phyloP scores from a whole-genome alignment of 805 yeast species.

The Teunomyces kruisii region DNA sequence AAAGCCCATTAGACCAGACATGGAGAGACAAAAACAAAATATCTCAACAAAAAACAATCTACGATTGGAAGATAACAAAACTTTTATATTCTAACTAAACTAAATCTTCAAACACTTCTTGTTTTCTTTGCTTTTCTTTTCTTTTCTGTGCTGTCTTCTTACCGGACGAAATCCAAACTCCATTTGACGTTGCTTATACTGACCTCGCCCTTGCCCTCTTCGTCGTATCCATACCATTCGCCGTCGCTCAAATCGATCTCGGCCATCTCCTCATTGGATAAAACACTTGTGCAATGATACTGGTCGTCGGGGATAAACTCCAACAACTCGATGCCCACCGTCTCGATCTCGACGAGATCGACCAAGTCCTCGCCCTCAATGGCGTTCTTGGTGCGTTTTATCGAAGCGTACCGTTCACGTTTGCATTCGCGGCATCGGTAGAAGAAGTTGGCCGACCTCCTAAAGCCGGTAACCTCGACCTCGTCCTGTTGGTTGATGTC shows the following conservation, averaged over 20 bases:
- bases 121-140: too few relatives aligned
- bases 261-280: background rate
- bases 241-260: conserved; percentile 8
- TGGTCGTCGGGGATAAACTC: conserved; percentile 9
- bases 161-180: conserved; percentile 2
- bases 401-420: conserved; percentile 5
- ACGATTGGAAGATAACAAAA: too few relatives aligned
- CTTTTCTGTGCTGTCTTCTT: too few relatives aligned
- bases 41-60: too few relatives aligned
- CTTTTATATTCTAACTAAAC: background rate
- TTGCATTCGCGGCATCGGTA: conserved; percentile 9
- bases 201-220: conserved; percentile 2
- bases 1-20: too few relatives aligned
- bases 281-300: background rate
- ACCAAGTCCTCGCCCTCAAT: background rate
- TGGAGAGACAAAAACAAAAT: too few relatives aligned
- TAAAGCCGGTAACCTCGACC: conserved; percentile 3
- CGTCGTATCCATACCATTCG: conserved; percentile 3
- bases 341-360: conserved; percentile 3
- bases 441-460: conserved; percentile 4
- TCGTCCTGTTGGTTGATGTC: conserved; percentile 4
- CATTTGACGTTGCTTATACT: conserved; percentile 5
- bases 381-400: background rate
- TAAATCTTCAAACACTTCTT: too few relatives aligned
- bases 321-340: conserved; percentile 5